These are phyloP conservation scores for Sequoia sempervirens DNA, from an alignment of 75 land plant genomes.

Conservation along the genomic window DNA sequence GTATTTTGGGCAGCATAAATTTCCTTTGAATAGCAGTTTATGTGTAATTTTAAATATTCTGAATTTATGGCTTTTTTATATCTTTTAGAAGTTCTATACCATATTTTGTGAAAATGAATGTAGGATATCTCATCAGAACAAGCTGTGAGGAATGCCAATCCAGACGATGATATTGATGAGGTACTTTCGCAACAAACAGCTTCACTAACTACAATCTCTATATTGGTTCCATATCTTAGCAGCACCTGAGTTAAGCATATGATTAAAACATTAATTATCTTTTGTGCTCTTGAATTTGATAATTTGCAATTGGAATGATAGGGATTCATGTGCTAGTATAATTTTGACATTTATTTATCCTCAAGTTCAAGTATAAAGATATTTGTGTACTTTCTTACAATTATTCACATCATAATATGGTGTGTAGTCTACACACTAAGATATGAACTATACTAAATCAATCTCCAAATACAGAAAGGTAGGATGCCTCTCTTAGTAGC, in stretches of 20 bases:
- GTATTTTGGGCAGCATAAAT: neutral
- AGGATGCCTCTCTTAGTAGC: no score
- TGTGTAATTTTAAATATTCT: neutral
- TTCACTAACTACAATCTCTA: neutral
- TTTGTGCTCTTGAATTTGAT: neutral
- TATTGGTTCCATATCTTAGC: neutral
- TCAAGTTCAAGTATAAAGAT: neutral
- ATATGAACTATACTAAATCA: no score
- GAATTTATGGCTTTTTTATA: neutral
- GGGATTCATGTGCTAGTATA: neutral
- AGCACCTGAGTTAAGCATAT: neutral
- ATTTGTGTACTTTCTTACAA: neutral
- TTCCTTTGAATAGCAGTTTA: neutral
- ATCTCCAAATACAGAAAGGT: no score
- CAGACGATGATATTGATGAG: constrained; percentile 1
- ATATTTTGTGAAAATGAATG: neutral
- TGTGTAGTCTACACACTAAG: neutral
- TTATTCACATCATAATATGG: neutral
- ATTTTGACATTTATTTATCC: neutral
- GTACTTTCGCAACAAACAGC: neutral
- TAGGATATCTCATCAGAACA: neutral
- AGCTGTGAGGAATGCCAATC: neutral
- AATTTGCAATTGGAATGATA: neutral
- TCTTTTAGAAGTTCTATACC: neutral
- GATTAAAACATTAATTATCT: neutral